Evolutionary conservation across 305 asterid species (phyloP).

Genomic region (Fraxinus xanthoxyloides): DNA sequence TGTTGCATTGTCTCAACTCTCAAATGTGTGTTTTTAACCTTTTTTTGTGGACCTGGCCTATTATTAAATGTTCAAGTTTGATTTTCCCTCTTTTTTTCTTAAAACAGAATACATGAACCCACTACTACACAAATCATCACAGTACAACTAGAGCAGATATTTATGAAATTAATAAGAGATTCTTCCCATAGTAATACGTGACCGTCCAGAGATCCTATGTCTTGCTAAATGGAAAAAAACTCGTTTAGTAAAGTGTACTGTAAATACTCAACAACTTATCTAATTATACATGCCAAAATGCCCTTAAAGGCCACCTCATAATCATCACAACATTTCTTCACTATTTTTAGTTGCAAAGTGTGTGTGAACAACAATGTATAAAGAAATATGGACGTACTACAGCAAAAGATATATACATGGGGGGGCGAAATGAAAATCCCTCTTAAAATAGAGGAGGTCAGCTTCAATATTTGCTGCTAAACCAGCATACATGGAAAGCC

Average conservation of each 20-base stretch:
- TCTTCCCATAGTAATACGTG: not conserved
- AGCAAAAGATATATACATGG: conserved; percentile 22
- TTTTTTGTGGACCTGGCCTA: not conserved
- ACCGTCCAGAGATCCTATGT: not conserved
- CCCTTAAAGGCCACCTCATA: not conserved
- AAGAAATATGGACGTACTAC: conserved; percentile 1
- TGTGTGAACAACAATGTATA: not conserved
- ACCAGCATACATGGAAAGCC: conserved; percentile 19
- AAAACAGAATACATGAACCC: not conserved
- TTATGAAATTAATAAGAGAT: not conserved
- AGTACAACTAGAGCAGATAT: not conserved
- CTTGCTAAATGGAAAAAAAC: no score
- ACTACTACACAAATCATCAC: not conserved
- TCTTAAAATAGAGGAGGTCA: not conserved
- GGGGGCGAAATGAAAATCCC: conserved; percentile 3
- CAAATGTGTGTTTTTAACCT: not conserved
- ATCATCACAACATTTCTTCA: not conserved
- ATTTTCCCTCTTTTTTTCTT: not conserved
- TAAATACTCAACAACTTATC: not conserved
- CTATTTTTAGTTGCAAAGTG: not conserved
- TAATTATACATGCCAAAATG: not conserved
- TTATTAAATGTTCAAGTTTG: not conserved
- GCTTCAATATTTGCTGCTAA: not conserved
- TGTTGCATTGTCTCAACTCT: not conserved
- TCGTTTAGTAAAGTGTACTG: not conserved